Conservation (phyloP, 345 rosid genomes). For the Rhizophora apiculata region DNA sequence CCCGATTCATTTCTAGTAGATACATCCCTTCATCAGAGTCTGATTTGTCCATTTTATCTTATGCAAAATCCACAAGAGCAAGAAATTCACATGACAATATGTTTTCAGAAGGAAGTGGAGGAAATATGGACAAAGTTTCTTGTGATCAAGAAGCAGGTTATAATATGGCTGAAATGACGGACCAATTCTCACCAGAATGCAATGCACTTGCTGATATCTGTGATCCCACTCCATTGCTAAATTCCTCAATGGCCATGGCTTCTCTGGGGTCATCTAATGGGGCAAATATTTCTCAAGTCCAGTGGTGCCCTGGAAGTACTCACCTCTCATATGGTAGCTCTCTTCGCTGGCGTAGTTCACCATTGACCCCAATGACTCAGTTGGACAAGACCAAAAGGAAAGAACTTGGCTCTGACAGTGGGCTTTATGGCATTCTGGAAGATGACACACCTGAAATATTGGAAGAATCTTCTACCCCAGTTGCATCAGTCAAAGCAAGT, state of each 20-base stretch:
- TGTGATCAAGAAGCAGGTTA: conserved; percentile 23
- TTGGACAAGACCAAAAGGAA: conserved; percentile 30
- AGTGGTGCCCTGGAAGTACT: conserved; percentile 28
- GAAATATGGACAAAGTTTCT: conserved; percentile 18
- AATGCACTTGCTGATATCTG: conserved; percentile 29
- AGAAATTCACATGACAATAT: conserved; percentile 23
- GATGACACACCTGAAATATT: conserved; percentile 53
- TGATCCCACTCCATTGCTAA: conserved; percentile 29
- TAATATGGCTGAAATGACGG: conserved; percentile 22
- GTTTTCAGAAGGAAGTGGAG: conserved; percentile 30
- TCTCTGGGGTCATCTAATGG: conserved; percentile 36
- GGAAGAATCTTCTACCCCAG: conserved; percentile 36
- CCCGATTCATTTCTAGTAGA: conserved; percentile 26
- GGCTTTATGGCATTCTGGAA: conserved; percentile 28
- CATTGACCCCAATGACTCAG: conserved; percentile 33
- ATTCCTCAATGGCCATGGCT: conserved; percentile 14
- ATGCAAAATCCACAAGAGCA: conserved; percentile 23
- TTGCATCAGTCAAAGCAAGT: conserved; percentile 39
- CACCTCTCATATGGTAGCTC: conserved; percentile 25
- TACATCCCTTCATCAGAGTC: conserved; percentile 34
- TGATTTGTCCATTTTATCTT: conserved; percentile 28
- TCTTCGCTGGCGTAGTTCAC: conserved; percentile 37
- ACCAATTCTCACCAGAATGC: conserved; percentile 25
- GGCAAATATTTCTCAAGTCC: conserved; percentile 26
- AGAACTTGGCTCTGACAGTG: conserved; percentile 23